Conservation (phyloP, 169 alveolate species). For the Fabrea salina region DNA sequence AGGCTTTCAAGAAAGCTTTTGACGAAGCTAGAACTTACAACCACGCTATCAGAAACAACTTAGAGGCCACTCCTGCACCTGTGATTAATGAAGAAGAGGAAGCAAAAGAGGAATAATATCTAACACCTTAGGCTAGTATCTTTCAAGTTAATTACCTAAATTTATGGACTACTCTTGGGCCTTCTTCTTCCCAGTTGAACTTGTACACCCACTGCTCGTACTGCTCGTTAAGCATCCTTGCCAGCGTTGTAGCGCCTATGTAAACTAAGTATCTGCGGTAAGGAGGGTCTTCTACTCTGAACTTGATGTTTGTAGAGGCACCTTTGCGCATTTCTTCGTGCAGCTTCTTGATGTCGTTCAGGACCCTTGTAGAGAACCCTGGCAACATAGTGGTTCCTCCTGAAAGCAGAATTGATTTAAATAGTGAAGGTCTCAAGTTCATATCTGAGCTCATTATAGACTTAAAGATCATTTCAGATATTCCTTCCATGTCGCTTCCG, state of each 20-base stretch:
- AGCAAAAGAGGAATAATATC: no score
- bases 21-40: slow-evolving; percentile 63
- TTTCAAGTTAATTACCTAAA: no score
- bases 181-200: slow-evolving; percentile 68
- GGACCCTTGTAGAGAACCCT: slow-evolving; percentile 77
- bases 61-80: slow-evolving; percentile 52
- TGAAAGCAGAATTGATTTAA: slow-evolving; percentile 59
- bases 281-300: slow-evolving; percentile 64
- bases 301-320: neutral
- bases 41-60: slow-evolving; percentile 44
- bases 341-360: slow-evolving; percentile 40
- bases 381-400: slow-evolving; percentile 87
- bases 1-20: slow-evolving; percentile 60
- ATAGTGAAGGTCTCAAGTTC: slow-evolving; percentile 61
- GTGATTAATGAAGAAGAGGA: slow-evolving; percentile 51
- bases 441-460: slow-evolving; percentile 45
- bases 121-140: no score
- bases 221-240: slow-evolving; percentile 39
- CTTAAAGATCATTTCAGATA: slow-evolving; percentile 59
- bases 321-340: slow-evolving; percentile 5
- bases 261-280: slow-evolving; percentile 72
- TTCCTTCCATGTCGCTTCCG: slow-evolving; percentile 72
- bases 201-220: slow-evolving; percentile 59
- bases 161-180: slow-evolving; percentile 37
- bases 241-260: slow-evolving; percentile 71